These are phyloP conservation scores for Kingdonia uniflora DNA, from an alignment of 164 flowering plant species.

Conservation along the genomic window DNA sequence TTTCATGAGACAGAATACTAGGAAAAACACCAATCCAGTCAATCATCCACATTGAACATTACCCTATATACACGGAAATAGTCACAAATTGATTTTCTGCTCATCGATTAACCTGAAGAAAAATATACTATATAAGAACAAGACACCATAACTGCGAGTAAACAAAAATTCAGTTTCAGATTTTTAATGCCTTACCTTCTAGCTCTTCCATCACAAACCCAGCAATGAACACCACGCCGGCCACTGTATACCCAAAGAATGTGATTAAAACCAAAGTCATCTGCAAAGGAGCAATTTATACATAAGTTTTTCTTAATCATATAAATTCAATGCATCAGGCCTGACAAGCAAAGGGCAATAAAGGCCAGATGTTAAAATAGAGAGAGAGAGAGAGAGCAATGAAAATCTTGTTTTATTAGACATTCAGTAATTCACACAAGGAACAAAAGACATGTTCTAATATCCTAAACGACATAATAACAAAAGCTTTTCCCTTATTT, in stretches of 20 bases:
- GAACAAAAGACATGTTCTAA: too few species aligned
- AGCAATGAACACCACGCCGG: slow-evolving; percentile 98
- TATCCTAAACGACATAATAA: too few species aligned
- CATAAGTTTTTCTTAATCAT: not conserved
- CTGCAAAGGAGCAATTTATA: slow-evolving; percentile 25
- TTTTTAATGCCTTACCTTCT: slow-evolving; percentile 54
- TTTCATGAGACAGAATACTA: slow-evolving; percentile 5
- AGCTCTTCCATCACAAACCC: slow-evolving; percentile 98
- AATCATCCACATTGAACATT: too few species aligned
- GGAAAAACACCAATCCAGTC: not conserved
- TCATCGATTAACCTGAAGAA: slow-evolving; percentile 66
- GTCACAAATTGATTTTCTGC: slow-evolving; percentile 75
- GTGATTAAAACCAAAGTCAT: slow-evolving; percentile 90
- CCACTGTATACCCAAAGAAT: slow-evolving; percentile 99
- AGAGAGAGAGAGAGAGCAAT: too few species aligned
- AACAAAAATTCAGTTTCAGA: not conserved
- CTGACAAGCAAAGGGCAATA: too few species aligned
- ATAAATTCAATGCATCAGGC: not conserved
- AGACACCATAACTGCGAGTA: not conserved
- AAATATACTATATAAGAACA: not conserved
- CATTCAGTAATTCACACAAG: too few species aligned
- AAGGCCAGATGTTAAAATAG: too few species aligned
- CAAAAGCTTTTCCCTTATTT: not conserved
- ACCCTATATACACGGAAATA: slow-evolving; percentile 93
- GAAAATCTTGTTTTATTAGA: too few species aligned